A percentile compares a stretch with the other conserved stretches of the same genome.
phyloP scores from a whole-genome alignment of 225 moss, liverwort and hornwort species.

The Asterella californica region DNA sequence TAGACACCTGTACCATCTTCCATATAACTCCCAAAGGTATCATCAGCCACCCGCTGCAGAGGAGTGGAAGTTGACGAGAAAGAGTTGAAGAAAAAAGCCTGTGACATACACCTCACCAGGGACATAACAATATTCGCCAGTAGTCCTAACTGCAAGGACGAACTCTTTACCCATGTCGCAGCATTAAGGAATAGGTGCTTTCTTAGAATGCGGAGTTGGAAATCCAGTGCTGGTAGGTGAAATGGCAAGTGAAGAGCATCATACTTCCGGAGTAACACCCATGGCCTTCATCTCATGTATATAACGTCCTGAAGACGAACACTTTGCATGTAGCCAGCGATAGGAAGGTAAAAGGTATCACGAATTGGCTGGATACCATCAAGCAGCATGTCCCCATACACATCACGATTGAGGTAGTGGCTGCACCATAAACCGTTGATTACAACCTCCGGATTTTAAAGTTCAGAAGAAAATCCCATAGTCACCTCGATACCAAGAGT shows the following conservation, averaged over 20 bases:
- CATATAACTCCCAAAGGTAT: neutral
- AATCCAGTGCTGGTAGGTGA: neutral
- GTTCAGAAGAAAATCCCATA: neutral
- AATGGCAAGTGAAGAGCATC: neutral
- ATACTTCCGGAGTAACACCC: constrained; percentile 77
- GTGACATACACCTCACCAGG: neutral
- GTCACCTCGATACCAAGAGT: neutral
- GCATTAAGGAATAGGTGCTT: neutral
- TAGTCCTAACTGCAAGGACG: neutral
- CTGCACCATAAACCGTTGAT: constrained; percentile 26
- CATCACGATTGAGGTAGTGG: constrained; percentile 62
- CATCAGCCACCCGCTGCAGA: neutral
- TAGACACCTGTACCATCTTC: constrained; percentile 37
- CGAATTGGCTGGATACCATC: constrained; percentile 69
- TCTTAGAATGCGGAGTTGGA: neutral
- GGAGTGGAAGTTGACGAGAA: neutral
- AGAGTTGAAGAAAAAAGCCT: too few relatives aligned
- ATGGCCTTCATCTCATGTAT: constrained; percentile 86
- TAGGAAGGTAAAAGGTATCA: constrained; percentile 65
- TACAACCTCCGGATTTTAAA: neutral
- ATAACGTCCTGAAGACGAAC: constrained; percentile 69
- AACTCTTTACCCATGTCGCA: neutral
- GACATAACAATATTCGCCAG: neutral
- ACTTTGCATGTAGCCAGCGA: constrained; percentile 59
- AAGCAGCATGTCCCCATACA: constrained; percentile 81